Conservation (phyloP, 2,329 filamentous ascomycete genomes). For the Didymella glomerata region DNA sequence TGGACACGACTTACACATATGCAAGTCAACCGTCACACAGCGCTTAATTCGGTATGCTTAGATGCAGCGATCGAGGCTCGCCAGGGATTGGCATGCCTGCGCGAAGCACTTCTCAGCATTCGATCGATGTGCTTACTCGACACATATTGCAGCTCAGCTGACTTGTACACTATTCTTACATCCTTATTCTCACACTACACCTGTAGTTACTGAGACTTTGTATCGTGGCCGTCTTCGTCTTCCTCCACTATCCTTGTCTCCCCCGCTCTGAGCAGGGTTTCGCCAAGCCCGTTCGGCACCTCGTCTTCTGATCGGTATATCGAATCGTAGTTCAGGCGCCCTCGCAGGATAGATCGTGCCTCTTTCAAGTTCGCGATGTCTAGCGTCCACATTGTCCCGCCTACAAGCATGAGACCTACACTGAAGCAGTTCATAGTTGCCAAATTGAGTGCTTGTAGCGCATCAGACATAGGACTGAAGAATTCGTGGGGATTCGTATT, state of each 20-base stretch:
- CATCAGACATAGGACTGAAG: constrained; percentile 74
- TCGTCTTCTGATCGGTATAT: constrained; percentile 57
- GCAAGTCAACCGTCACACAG: constrained; percentile 2
- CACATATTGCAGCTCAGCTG: constrained; percentile 7
- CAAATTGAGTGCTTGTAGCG: constrained; percentile 81
- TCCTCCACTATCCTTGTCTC: constrained; percentile 51
- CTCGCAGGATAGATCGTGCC: constrained; percentile 67
- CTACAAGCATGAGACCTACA: constrained; percentile 76
- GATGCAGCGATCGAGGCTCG: constrained; percentile 5
- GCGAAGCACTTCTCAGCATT: background rate
- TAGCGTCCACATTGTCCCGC: constrained; percentile 77
- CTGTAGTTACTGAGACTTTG: constrained; percentile 30
- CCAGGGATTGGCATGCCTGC: background rate
- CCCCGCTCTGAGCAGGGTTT: constrained; percentile 52
- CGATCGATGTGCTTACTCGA: background rate
- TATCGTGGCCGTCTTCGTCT: constrained; percentile 15
- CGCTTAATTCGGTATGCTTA: constrained; percentile 14
- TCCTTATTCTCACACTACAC: constrained; percentile 28
- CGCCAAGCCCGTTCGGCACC: constrained; percentile 36
- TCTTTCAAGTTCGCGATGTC: constrained; percentile 68
- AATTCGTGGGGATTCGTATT: constrained; percentile 58
- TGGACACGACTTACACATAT: background rate
- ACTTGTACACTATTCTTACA: constrained; percentile 35
- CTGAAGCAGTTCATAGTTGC: constrained; percentile 86
- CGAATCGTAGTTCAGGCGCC: constrained; percentile 63